Evolutionary conservation across 257 asterid genomes (phyloP).

Genomic region (Solanum commersonii): DNA sequence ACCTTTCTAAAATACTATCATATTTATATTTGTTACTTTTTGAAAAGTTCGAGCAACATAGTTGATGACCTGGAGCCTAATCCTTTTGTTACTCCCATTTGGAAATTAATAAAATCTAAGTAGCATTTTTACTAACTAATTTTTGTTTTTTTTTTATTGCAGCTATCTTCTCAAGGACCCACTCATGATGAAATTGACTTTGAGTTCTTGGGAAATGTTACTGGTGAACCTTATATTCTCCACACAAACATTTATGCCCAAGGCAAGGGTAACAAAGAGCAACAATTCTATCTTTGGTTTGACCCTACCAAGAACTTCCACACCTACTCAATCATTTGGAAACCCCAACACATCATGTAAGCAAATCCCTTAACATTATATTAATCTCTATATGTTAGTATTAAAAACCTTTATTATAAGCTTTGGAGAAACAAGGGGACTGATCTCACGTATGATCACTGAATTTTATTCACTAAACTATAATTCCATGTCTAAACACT

Average conservation of each 20-base stretch:
- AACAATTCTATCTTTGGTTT: constrained; percentile 80
- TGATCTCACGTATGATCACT: not conserved
- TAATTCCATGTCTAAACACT: not conserved
- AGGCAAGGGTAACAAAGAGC: constrained; percentile 76
- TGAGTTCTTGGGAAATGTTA: constrained; percentile 67
- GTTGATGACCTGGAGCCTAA: not conserved
- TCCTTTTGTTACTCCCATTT: not conserved
- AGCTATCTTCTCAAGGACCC: constrained; percentile 80
- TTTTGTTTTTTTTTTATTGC: not conserved
- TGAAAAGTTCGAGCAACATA: rapidly evolving
- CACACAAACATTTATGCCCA: constrained; percentile 65
- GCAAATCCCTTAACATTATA: not conserved
- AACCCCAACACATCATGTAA: constrained; percentile 46
- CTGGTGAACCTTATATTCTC: constrained; percentile 61
- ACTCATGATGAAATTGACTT: constrained; percentile 82
- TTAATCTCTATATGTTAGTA: not conserved
- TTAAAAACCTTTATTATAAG: too few relatives aligned
- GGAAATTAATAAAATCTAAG: not conserved
- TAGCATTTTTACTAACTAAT: not conserved
- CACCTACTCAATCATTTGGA: constrained; percentile 72
- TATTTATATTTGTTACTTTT: not conserved
- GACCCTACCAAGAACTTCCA: constrained; percentile 80
- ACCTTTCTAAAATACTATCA: not conserved
- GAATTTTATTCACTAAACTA: not conserved
- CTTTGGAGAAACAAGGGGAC: too few relatives aligned